Percentiles rank a stretch among this genome's conserved stretches.
Conservation (phyloP, 805 yeast genomes). For the Starmerella stellata region DNA sequence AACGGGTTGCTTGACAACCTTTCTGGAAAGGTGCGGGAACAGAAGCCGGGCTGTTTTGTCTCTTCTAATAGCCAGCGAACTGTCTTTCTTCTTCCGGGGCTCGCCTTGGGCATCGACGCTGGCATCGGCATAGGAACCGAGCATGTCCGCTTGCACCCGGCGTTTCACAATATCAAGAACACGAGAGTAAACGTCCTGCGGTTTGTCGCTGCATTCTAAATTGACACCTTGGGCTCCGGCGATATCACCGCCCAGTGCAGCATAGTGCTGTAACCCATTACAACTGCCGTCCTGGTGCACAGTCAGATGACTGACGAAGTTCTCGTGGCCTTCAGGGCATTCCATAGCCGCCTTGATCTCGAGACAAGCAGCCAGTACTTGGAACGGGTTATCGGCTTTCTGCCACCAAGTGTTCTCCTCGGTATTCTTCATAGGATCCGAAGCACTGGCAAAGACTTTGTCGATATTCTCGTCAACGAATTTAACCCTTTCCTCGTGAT, state of each 20-base stretch:
- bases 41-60: slow-evolving; percentile 29
- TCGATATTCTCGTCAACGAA: slow-evolving; percentile 34
- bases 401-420: slow-evolving; percentile 32
- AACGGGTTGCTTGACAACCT: slow-evolving; percentile 88
- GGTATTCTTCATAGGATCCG: slow-evolving; percentile 28
- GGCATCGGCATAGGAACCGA: slow-evolving; percentile 22
- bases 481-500: slow-evolving; percentile 33
- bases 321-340: slow-evolving; percentile 30
- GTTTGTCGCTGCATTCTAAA: slow-evolving; percentile 34
- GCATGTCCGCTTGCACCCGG: slow-evolving; percentile 32
- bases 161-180: slow-evolving; percentile 34
- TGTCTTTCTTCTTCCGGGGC: background rate
- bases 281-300: slow-evolving; percentile 55
- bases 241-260: slow-evolving; percentile 50
- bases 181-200: slow-evolving; percentile 43
- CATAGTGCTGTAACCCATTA: slow-evolving; percentile 51
- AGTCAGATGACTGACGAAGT: slow-evolving; percentile 34
- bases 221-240: slow-evolving; percentile 51
- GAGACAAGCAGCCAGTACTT: slow-evolving; percentile 37
- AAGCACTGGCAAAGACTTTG: slow-evolving; percentile 29
- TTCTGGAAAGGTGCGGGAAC: slow-evolving; percentile 52
- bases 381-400: slow-evolving; percentile 46
- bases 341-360: slow-evolving; percentile 35
- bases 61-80: background rate
- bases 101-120: background rate